Evolutionary conservation across 331 rosid species (phyloP), one percentile per base, ranked within the genome.

Genomic region (Erythrophleum ivorense): DNA sequence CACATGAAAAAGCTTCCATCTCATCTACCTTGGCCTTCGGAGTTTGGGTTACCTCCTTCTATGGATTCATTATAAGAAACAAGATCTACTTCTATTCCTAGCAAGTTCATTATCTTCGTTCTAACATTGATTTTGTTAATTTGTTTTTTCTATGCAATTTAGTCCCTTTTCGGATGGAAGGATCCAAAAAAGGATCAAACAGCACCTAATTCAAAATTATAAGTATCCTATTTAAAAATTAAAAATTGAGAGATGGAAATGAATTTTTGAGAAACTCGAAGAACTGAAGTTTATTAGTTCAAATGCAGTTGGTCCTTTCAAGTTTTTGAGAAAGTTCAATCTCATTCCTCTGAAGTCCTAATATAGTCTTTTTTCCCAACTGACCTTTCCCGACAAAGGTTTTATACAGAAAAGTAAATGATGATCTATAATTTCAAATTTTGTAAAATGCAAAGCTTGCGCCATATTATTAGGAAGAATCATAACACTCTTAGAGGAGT

Each of bases 41-140:
- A 24, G 29, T 24, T n/a, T 9, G 74, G 33, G 45, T 41, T 65
- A 54, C 9, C 48, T 12, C 79, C 50, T 59, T 65, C 48, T 18
- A 55, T 72, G 29, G 49, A 57, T 78, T 83, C 76, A 54, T 48
- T 15, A 11, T 49, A 33, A 34, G 34, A 67, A 66, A 59, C 53
- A 69, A 45, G 63, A 76, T 13, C 5, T 19, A 59, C 48, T 31
- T 55, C 29, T 41, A 57, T 9, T 71, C 41, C 57, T 83, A 33
- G 57, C 45, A 50, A 29, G 59, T 41, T 40, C 36, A 4, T 18
- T 21, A 15, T 53, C 67, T 13, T 63, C 71, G 60, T 50, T 34
- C 40, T 33, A 57, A n/a, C 5, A 16, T 36, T 69, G 82, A 68
- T 34, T 49, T 76, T 82, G 74, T 31, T 52, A 46, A 75, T 67